Conservation (phyloP, 768 basidiomycete genomes). For the Lentinula boryana region DNA sequence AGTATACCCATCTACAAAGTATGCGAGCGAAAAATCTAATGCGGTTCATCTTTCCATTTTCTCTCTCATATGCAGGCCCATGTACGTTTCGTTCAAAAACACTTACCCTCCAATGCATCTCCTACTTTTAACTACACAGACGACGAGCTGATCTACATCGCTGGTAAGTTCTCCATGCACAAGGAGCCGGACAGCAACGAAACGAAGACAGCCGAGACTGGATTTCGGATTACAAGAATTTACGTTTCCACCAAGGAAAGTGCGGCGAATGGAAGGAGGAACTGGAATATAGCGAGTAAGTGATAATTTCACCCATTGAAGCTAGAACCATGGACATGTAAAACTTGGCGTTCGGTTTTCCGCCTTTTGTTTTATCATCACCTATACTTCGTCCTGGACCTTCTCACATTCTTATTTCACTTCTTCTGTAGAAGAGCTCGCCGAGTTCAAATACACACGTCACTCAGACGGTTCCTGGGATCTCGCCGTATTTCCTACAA, state of each 20-base stretch:
- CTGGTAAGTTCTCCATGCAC: slow-evolving; percentile 20
- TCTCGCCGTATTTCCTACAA: slow-evolving; percentile 17
- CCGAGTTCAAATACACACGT: slow-evolving; percentile 19
- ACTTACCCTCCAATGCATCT: neutral
- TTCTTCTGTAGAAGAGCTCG: slow-evolving; percentile 20
- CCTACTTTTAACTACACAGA: slow-evolving; percentile 12
- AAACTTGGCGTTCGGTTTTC: too few species aligned
- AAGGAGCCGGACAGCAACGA: slow-evolving; percentile 13
- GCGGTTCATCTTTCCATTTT: neutral
- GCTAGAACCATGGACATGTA: neutral
- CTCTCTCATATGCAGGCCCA: slow-evolving; percentile 14
- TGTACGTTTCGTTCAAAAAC: slow-evolving; percentile 11
- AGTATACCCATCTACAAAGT: neutral
- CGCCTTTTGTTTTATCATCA: too few species aligned
- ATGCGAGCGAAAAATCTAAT: too few species aligned
- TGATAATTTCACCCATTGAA: neutral
- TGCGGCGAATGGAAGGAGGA: slow-evolving; percentile 24
- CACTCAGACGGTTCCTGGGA: slow-evolving; percentile 9
- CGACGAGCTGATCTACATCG: slow-evolving; percentile 27
- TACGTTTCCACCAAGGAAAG: slow-evolving; percentile 26
- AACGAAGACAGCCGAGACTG: slow-evolving; percentile 12
- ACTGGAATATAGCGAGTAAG: slow-evolving; percentile 31
- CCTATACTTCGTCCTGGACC: too few species aligned
- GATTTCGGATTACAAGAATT: slow-evolving; percentile 26
- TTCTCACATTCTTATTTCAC: neutral